Conservation (phyloP, 2,329 filamentous ascomycete genomes). For the Fusarium sp. region DNA sequence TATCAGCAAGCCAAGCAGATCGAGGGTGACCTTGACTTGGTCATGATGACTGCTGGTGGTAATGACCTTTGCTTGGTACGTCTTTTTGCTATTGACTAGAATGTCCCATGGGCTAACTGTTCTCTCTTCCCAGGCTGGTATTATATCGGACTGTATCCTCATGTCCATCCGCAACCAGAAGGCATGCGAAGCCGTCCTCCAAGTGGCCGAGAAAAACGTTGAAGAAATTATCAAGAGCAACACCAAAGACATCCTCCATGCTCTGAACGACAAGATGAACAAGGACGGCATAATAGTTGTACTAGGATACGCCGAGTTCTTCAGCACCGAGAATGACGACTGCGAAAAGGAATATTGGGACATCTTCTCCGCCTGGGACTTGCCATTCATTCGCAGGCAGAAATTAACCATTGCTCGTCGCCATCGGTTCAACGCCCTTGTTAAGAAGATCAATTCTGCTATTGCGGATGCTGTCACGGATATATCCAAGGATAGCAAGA, state of each 20-base stretch:
- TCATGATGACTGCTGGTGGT: background rate
- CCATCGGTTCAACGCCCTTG: background rate
- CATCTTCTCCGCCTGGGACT: background rate
- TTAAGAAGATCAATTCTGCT: background rate
- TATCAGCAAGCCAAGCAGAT: background rate
- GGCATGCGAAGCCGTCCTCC: background rate
- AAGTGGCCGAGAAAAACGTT: fast-evolving
- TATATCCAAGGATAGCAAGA: fast-evolving
- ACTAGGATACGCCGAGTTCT: background rate
- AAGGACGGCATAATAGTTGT: background rate
- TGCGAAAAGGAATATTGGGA: background rate
- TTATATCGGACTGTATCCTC: background rate
- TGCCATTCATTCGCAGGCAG: background rate
- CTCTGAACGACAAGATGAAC: background rate
- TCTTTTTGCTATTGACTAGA: fast-evolving
- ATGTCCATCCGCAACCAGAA: fast-evolving
- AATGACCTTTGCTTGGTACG: constrained; percentile 10
- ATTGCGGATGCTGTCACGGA: background rate
- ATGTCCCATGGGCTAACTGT: no score
- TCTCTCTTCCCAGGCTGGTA: background rate
- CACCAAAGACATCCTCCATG: constrained; percentile 6
- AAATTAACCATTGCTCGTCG: background rate
- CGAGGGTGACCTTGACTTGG: background rate
- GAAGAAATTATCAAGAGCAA: background rate
- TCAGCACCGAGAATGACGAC: background rate